phyloP scores from a whole-genome alignment of 169 alveolate species.

The Plasmodium adleri region DNA sequence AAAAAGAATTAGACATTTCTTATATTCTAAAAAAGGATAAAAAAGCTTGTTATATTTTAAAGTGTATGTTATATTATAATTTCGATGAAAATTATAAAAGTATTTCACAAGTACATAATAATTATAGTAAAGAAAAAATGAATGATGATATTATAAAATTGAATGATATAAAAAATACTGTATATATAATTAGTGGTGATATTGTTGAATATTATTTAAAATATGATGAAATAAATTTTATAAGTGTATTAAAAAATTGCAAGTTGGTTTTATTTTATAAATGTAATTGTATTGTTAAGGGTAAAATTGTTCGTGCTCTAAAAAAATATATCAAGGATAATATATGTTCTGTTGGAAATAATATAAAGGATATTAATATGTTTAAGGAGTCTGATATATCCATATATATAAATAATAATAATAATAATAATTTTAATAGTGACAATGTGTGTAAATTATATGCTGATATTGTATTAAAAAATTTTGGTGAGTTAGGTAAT shows the following conservation, averaged over 20 bases:
- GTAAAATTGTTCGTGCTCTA: conserved; percentile 13
- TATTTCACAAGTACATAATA: no score
- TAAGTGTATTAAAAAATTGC: not conserved
- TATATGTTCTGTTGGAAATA: conserved; percentile 26
- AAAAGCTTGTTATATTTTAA: no score
- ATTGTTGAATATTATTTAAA: conserved; percentile 29
- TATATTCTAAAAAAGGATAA: no score
- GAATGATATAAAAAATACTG: not conserved
- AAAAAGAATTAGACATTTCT: no score
- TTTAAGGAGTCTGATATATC: conserved; percentile 47
- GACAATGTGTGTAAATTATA: conserved; percentile 26
- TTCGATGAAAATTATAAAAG: no score
- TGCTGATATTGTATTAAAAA: conserved; percentile 25
- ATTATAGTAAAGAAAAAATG: no score
- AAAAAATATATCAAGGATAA: not conserved
- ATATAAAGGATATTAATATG: conserved; percentile 44
- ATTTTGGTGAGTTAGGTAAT: conserved; percentile 27
- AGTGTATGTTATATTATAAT: no score
- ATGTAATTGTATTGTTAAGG: conserved; percentile 38
- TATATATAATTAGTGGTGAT: conserved; percentile 40
- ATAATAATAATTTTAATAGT: not conserved
- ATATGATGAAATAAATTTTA: conserved; percentile 8
- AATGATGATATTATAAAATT: no score
- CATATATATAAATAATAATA: conserved; percentile 8
- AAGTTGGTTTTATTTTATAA: conserved; percentile 20